Base-by-base conservation (phyloP, 2,329 filamentous ascomycete genomes). In the Exophiala alcalophila region DNA sequence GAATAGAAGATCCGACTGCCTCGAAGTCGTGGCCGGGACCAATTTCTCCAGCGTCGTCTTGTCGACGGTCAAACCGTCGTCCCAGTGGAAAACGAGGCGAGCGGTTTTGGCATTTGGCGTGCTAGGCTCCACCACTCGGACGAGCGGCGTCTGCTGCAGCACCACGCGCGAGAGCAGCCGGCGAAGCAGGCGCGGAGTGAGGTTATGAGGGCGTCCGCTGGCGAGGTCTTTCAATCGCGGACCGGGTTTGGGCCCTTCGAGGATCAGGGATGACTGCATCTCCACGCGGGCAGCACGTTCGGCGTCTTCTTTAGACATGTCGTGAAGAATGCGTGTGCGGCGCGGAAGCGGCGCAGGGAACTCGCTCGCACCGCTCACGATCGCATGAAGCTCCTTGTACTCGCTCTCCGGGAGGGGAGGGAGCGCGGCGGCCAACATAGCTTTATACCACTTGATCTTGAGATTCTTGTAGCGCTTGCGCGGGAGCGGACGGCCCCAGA, bases 321-420 rank as follows among this genome's bases (percentile, higher is more conserved):
- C n/a, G n/a, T n/a, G n/a, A n/a, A n/a, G n/a, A n/a, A n/a, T n/a
- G n/a, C n/a, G n/a, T 2, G 50, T 38, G 29, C 50, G 39, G 39
- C 59, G 56, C 33, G 56, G 59, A 2, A 59, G 52, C 4, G 54
- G 52, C 5, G 41, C 36, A 62, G 65, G 68, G 14, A 58, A 53
- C 3, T 58, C 44, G 15, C 38, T 55, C 10, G 25, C 31, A 15
- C 47, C 48, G 10, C 31, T 44, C 1, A 65, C 54, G 11, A 70
- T 42, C 1, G 59, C 60, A 15, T 62, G 55, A 23, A 71, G 40
- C 5, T 57, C 53, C 16, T 50, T 42, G 30, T 64, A 59, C 19
- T 71, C 66, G 4, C 54, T 16, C 28, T 61, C 59, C 10, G 67
- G 62, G 4, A 70, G 50, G 3, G 67, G 66, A 9, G 68, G 67